Evolutionary conservation across 306 rosid genomes (phyloP).

Genomic region (Fragaria ananassa): DNA sequence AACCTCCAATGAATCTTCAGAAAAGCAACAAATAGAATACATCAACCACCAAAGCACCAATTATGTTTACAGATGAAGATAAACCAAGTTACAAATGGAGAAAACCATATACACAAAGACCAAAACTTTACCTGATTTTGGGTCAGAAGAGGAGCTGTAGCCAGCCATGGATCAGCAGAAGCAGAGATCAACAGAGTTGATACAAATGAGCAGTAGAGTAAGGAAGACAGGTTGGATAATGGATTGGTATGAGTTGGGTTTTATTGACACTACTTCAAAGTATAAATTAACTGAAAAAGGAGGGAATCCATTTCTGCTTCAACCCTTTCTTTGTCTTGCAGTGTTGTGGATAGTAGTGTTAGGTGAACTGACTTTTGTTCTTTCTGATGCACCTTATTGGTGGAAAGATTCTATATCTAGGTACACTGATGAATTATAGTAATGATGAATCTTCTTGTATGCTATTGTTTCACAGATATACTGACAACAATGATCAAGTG

Average conservation of each 20-base stretch:
- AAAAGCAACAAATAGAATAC: constrained; percentile 5
- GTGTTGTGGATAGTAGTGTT: neutral
- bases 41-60: neutral
- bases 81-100: neutral
- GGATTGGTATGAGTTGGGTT: neutral
- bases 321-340: constrained; percentile 10
- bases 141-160: constrained; percentile 8
- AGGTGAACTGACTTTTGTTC: constrained; percentile 7
- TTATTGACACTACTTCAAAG: neutral
- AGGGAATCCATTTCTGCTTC: neutral
- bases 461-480: neutral
- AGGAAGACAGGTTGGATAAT: neutral
- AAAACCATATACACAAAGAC: too few relatives aligned
- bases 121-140: constrained; percentile 15
- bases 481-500: neutral
- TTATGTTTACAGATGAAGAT: constrained; percentile 5
- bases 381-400: neutral
- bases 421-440: neutral
- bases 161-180: constrained; percentile 10
- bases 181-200: neutral
- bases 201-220: neutral
- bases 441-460: neutral
- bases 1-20: constrained; percentile 37
- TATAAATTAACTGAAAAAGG: neutral
- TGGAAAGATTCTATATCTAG: neutral